Evolutionary conservation across 495 filamentous ascomycete species (phyloP).

Genomic region (Podospora comata): DNA sequence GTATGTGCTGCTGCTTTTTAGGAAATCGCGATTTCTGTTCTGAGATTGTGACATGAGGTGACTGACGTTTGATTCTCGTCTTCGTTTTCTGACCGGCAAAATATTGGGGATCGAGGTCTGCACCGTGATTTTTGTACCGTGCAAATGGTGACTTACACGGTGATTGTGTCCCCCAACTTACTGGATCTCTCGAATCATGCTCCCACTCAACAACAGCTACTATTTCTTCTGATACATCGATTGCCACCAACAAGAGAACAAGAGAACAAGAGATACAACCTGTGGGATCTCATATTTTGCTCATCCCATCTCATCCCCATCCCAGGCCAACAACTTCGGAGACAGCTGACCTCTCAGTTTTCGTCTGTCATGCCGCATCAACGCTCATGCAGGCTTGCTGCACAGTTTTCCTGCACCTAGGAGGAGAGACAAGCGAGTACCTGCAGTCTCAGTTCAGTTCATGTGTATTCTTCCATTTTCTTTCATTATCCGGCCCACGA

Average conservation of each 20-base stretch:
- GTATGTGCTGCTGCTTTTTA: background rate
- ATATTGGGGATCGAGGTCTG: background rate
- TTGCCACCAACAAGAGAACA: background rate
- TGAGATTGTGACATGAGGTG: conserved; percentile 10
- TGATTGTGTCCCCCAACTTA: background rate
- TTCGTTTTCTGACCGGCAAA: background rate
- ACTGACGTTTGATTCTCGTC: background rate
- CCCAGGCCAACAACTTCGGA: background rate
- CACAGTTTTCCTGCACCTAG: background rate
- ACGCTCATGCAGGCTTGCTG: conserved; percentile 4
- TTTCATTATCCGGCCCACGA: background rate
- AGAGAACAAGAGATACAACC: no score
- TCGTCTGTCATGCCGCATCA: conserved; percentile 4
- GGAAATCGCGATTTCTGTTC: conserved; percentile 14
- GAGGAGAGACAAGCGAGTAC: background rate
- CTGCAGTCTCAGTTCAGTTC: background rate
- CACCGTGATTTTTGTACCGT: background rate
- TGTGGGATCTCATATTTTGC: background rate
- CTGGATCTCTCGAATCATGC: no score
- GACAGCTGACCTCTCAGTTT: background rate
- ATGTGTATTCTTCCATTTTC: background rate
- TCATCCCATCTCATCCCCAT: background rate
- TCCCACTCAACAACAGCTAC: background rate
- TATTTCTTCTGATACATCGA: background rate
- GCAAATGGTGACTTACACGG: background rate